Base-by-base conservation (phyloP, 129 eudicot genomes). In the Lactuca sativa region DNA sequence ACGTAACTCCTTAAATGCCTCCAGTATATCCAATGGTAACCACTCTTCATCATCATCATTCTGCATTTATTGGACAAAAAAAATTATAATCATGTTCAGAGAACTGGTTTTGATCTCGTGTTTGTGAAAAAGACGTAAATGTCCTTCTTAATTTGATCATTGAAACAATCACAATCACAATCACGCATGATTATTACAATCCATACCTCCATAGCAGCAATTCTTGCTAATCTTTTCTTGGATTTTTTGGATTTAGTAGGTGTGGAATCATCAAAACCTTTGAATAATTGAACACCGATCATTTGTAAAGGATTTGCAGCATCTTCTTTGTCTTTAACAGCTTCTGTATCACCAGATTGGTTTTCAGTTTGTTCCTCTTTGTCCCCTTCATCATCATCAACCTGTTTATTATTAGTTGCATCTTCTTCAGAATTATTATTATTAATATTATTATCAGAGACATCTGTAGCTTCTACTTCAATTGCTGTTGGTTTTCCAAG, bases 271-370 rank as follows among this genome's bases (percentile, higher is more conserved):
- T 90, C 92, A 6, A 74, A 73, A 62, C 89, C 90, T 83, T 89
- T 89, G 76, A 89, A 75, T 80, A 89, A 74, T 31, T 93, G 96
- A 37, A 89, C 95, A 74, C 98, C 98, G 62, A 93, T 93, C 98
- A 93, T 93, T 77, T 86, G 98, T 64, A 74, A 92, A 73, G 96
- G 92, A 59, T 89, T 87, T 56, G 84, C 78, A 69, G 92, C 84
- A 58, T 74, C 85, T 78, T 86, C 96, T 82, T 93, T 89, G 71
- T 86, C 88, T 81, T 86, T 89, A 16, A 79, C 86, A 59, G 84
- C 80, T 69, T 76, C 81, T 8, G 81, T 76, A 64, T 86, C 96
- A 62, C 59, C 95, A 62, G 72, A 80, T 77, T 81, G 95, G 70
- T 3, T 78, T 71, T 85, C 98, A 61, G 91, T 72, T 81, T 83